Conservation (phyloP, 106 monocot genomes). For the Allium cepa region DNA sequence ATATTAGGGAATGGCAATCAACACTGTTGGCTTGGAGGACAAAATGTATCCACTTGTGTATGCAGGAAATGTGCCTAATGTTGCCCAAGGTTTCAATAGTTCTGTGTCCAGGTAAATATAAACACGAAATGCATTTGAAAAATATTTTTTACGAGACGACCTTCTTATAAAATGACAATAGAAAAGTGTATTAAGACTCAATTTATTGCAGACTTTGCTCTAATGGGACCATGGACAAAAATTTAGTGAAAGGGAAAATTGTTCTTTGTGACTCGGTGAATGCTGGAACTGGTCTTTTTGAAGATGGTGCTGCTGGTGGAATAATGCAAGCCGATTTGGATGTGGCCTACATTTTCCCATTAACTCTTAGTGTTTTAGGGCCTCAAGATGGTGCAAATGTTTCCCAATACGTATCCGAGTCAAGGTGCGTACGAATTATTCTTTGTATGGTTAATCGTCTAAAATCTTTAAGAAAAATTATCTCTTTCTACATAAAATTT, state of each 20-base stretch:
- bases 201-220: slow-evolving; percentile 8
- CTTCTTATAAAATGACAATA: neutral
- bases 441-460: neutral
- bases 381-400: neutral
- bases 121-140: neutral
- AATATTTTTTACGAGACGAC: neutral
- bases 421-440: slow-evolving; percentile 11
- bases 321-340: slow-evolving; percentile 11
- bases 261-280: slow-evolving; percentile 13
- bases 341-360: slow-evolving; percentile 9
- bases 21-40: neutral
- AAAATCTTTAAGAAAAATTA: neutral
- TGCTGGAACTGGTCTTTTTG: slow-evolving; percentile 1
- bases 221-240: slow-evolving; percentile 6
- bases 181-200: neutral
- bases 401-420: slow-evolving; percentile 3
- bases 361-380: slow-evolving; percentile 9
- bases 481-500: no score
- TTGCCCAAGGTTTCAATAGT: slow-evolving; percentile 4
- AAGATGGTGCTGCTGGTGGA: slow-evolving; percentile 13
- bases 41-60: slow-evolving; percentile 20
- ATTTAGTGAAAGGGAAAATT: slow-evolving; percentile 19
- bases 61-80: slow-evolving; percentile 16
- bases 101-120: slow-evolving; percentile 8
- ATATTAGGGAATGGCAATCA: neutral